Percentiles rank a stretch among this genome's conserved stretches.
phyloP scores from a whole-genome alignment of 176 grass and related monocot species.

The Elymus sibiricus region DNA sequence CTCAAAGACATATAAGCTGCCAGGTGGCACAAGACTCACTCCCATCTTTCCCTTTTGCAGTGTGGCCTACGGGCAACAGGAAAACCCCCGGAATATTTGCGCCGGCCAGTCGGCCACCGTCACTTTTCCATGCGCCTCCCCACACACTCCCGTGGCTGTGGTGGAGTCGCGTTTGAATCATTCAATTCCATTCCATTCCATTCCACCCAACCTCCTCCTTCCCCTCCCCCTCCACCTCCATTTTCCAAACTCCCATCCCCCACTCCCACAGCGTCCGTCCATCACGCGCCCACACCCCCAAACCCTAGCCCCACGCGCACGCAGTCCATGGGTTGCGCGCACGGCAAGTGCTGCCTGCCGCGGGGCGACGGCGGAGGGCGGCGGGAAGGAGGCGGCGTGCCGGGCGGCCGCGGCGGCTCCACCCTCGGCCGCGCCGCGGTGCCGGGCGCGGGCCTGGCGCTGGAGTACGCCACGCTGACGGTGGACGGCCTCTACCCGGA shows the following conservation, averaged over 20 bases:
- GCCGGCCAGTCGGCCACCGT: no score
- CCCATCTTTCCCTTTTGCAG: background rate
- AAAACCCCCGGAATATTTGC: background rate
- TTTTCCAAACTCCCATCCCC: background rate
- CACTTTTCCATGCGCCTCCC: background rate
- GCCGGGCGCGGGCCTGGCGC: slow-evolving; percentile 47
- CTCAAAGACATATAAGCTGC: background rate
- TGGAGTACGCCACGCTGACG: slow-evolving; percentile 69
- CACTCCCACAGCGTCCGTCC: background rate
- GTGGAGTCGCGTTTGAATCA: slow-evolving; percentile 19
- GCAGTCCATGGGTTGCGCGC: slow-evolving; percentile 63
- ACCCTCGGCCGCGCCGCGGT: slow-evolving; percentile 40
- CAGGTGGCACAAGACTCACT: background rate
- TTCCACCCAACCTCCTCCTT: slow-evolving; percentile 15
- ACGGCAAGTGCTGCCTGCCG: slow-evolving; percentile 68
- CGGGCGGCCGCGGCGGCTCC: slow-evolving; percentile 25
- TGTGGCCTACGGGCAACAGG: background rate
- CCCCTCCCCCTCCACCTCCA: background rate
- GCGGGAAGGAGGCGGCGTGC: background rate
- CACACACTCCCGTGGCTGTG: background rate
- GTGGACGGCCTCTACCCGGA: slow-evolving; percentile 76
- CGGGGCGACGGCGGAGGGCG: background rate
- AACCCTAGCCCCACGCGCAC: slow-evolving; percentile 31
- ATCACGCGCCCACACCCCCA: slow-evolving; percentile 3
- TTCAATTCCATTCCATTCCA: slow-evolving; percentile 29